These are phyloP conservation scores for Scedosporium boydii DNA, from an alignment of 2,329 filamentous ascomycete species.

Conservation along the genomic window DNA sequence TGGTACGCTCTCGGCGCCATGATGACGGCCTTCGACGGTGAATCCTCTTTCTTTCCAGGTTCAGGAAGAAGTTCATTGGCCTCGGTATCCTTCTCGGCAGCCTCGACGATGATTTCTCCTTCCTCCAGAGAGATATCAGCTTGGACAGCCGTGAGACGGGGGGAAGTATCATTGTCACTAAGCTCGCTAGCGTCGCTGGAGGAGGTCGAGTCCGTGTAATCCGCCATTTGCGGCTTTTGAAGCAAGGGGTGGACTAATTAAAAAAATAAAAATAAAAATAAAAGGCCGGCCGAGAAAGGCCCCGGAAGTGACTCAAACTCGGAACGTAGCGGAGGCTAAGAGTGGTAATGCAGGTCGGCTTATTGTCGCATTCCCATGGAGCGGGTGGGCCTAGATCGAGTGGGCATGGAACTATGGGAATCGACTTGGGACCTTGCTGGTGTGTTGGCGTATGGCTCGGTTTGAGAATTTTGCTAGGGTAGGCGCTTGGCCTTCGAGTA, in stretches of 20 bases:
- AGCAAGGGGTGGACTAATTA: background rate
- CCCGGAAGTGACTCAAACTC: background rate
- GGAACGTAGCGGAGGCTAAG: background rate
- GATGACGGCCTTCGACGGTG: slow-evolving; percentile 11
- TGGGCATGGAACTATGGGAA: background rate
- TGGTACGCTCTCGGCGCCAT: slow-evolving; percentile 56
- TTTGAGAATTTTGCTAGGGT: background rate
- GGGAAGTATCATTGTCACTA: slow-evolving; percentile 1
- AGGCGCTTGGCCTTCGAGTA: no score
- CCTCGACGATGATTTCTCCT: background rate
- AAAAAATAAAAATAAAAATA: background rate
- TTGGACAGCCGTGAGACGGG: background rate
- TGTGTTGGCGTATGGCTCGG: background rate
- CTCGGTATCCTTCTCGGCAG: background rate
- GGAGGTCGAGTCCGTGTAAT: background rate
- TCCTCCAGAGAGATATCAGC: background rate
- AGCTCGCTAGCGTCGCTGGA: background rate
- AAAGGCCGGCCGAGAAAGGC: background rate
- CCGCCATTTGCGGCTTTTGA: background rate
- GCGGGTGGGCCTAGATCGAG: background rate
- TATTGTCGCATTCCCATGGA: background rate
- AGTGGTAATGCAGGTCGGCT: background rate
- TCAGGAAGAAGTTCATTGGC: slow-evolving; percentile 19
- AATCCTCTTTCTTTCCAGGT: slow-evolving; percentile 24
- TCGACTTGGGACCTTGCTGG: background rate